Conservation (phyloP, 2,329 filamentous ascomycete species). For the Stachybotrys elegans region DNA sequence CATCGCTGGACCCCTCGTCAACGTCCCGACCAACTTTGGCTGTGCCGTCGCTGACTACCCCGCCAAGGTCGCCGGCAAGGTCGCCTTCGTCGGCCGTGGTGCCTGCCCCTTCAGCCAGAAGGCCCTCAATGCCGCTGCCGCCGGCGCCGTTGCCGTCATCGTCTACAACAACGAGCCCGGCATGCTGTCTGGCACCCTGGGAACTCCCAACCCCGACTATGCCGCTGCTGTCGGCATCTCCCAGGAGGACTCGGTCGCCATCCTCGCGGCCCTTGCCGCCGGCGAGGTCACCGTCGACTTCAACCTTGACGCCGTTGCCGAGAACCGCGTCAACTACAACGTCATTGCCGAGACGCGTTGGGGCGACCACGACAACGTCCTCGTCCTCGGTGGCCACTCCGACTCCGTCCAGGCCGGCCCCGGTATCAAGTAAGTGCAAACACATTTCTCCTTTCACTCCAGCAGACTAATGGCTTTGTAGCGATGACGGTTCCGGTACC, state of each 20-base stretch:
- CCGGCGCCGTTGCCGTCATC: slow-evolving; percentile 52
- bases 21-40: slow-evolving; percentile 44
- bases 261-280: slow-evolving; percentile 22
- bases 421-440: slow-evolving; percentile 51
- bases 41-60: slow-evolving; percentile 51
- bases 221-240: slow-evolving; percentile 49
- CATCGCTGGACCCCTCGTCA: slow-evolving; percentile 35
- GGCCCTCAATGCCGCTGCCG: slow-evolving; percentile 47
- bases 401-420: slow-evolving; percentile 45
- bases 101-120: slow-evolving; percentile 55
- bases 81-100: slow-evolving; percentile 57
- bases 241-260: slow-evolving; percentile 34
- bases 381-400: slow-evolving; percentile 42
- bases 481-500: slow-evolving; percentile 55
- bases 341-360: slow-evolving; percentile 44
- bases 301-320: slow-evolving; percentile 42
- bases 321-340: slow-evolving; percentile 43
- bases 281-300: slow-evolving; percentile 27
- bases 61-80: slow-evolving; percentile 42
- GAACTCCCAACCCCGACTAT: slow-evolving; percentile 38
- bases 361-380: slow-evolving; percentile 43
- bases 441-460: rapidly evolving
- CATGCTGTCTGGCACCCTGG: slow-evolving; percentile 48
- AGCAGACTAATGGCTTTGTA: slow-evolving; percentile 4
- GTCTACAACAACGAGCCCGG: slow-evolving; percentile 60